These are phyloP conservation scores for Pyrus hybrid DNA, from an alignment of 331 rosid genomes.

Conservation along the genomic window DNA sequence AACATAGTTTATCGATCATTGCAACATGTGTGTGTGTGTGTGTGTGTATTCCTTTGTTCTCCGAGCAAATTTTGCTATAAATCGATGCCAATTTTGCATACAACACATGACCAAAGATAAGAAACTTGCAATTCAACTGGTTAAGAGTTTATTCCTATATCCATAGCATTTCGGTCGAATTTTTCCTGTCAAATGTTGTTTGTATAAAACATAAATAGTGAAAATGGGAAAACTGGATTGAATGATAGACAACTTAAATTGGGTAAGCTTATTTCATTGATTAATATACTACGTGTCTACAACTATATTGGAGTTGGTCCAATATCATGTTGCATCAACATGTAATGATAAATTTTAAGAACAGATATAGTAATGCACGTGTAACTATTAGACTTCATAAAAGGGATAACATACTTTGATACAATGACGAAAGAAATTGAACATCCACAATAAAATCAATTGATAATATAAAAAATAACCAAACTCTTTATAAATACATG, in stretches of 20 bases:
- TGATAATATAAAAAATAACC: too few relatives aligned
- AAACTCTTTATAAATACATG: too few relatives aligned
- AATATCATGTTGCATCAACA: too few relatives aligned
- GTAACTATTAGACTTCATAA: accelerated
- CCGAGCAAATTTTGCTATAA: background rate
- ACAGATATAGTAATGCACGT: accelerated
- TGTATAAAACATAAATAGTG: background rate
- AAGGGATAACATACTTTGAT: accelerated
- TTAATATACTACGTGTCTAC: background rate
- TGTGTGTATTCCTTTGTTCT: background rate
- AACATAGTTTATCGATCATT: background rate
- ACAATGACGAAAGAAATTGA: too few relatives aligned
- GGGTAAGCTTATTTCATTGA: background rate
- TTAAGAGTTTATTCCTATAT: too few relatives aligned
- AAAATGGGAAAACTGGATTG: background rate
- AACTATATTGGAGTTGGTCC: too few relatives aligned
- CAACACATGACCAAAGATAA: background rate
- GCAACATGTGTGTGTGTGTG: background rate
- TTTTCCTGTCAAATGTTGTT: background rate
- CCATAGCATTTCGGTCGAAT: background rate
- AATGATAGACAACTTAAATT: background rate
- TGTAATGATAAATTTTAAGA: too few relatives aligned
- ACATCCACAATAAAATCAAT: too few relatives aligned
- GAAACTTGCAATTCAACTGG: background rate
- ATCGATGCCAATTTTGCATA: too few relatives aligned